Evolutionary conservation across 768 basidiomycete species (phyloP), one percentile per base, ranked within the genome.

Genomic region (Boletus huronensis): DNA sequence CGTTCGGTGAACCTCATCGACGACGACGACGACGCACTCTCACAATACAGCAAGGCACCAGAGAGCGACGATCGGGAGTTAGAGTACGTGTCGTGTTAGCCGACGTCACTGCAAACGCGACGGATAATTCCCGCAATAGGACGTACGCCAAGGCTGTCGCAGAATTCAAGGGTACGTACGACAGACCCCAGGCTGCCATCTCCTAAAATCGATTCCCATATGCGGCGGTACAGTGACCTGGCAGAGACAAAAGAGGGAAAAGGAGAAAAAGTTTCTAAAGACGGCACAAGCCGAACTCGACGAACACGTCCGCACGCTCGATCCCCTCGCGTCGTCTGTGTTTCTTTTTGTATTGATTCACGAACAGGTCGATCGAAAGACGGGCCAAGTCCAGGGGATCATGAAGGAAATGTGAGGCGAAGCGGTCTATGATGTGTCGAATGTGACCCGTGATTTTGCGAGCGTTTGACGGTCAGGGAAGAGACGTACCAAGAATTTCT

Each of bases 211-310:
- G 6, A 21, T 36, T 10, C 5, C 7, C 16, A 29, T 21, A 31
- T 45, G 44, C 44, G 35, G 44, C 34, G 3, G 1, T 19, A 28
- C 46, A 72, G 69, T 67, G 38, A 60, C 70, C 8, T 72, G 70
- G 70, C 62, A 70, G 45, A 70, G 64, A 56, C 66, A 72, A n/a
- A 62, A 59, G 26, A 57, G 25, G 35, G 63, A 63, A 46, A 70
- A 62, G 26, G 61, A 70, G 34, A 47, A 19, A 38, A 66, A 45
- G 52, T 58, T 69, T 28, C 6, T 70, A 23, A 66, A 58, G 34
- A 36, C 50, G 3, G 55, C 61, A 0, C 60, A 64, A 44, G 57
- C 61, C 23, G 61, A 72, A 43, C 59, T 70, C n/a, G 51, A 72
- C 26, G 29, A 58, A 51, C 64, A 59, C n/a, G 69, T 70, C 11